Conservation (phyloP, 257 asterid genomes). For the Nicotiana attenuata region DNA sequence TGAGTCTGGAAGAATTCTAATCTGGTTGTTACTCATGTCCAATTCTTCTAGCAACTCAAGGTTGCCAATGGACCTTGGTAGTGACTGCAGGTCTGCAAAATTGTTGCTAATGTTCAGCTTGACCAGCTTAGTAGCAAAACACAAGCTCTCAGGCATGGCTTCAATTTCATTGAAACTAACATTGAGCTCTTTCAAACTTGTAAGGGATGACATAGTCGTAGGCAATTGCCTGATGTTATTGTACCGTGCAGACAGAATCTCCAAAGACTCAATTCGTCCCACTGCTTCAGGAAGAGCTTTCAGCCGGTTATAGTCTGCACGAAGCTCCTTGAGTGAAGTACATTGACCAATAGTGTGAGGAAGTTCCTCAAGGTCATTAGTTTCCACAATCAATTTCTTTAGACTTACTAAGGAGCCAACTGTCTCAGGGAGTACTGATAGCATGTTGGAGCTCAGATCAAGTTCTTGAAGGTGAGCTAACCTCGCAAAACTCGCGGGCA, state of each 20-base stretch:
- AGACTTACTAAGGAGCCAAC: constrained; percentile 73
- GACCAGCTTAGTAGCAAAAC: constrained; percentile 76
- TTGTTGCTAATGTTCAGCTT: constrained; percentile 86
- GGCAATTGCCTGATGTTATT: constrained; percentile 71
- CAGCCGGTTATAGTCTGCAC: constrained; percentile 67
- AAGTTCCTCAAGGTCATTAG: constrained; percentile 69
- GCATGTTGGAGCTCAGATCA: constrained; percentile 72
- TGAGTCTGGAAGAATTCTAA: constrained; percentile 69
- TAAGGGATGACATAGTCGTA: constrained; percentile 72
- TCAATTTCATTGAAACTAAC: constrained; percentile 82
- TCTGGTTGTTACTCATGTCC: constrained; percentile 86
- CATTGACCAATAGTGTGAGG: constrained; percentile 78
- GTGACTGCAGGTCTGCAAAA: constrained; percentile 64
- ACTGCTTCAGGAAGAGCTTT: constrained; percentile 93
- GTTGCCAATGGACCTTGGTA: constrained; percentile 85
- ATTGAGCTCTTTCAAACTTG: constrained; percentile 61
- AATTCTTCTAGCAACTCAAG: constrained; percentile 80
- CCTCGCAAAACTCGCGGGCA: constrained; percentile 51
- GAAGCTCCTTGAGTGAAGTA: constrained; percentile 59
- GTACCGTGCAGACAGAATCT: constrained; percentile 68
- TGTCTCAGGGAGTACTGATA: constrained; percentile 57
- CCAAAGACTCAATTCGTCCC: constrained; percentile 61
- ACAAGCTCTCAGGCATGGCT: constrained; percentile 80
- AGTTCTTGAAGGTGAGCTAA: constrained; percentile 64
- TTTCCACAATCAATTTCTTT: constrained; percentile 55